Evolutionary conservation across 257 asterid genomes (phyloP).

Genomic region (Fraxinus quadrangulata): DNA sequence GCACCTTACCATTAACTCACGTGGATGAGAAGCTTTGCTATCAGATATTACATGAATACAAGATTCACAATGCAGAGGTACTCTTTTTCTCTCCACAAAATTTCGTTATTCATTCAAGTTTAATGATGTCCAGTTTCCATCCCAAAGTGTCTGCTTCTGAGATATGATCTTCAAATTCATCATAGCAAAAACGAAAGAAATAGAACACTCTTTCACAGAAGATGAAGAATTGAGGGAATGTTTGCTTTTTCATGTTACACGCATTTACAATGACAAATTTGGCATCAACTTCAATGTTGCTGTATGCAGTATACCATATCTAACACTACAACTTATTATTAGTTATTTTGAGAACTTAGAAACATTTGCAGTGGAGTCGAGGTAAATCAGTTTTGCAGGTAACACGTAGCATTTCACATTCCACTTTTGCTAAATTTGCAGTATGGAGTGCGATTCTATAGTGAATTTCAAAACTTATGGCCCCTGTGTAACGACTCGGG

Average conservation of each 20-base stretch:
- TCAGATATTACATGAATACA: constrained; percentile 95
- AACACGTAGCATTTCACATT: background rate
- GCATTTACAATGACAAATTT: background rate
- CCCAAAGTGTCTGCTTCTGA: background rate
- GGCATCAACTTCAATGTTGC: background rate
- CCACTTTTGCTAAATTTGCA: background rate
- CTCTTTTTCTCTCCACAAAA: constrained; percentile 21
- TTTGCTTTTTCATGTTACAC: background rate
- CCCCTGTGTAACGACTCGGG: background rate
- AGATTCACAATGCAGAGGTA: constrained; percentile 99
- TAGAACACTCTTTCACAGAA: background rate
- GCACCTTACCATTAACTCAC: constrained; percentile 78
- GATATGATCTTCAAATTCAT: background rate
- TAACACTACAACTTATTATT: background rate
- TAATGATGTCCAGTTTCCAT: background rate
- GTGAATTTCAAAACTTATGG: background rate
- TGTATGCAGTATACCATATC: background rate
- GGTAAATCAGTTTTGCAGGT: background rate
- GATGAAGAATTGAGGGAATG: background rate
- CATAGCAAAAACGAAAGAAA: background rate
- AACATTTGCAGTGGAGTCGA: background rate
- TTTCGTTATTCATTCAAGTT: background rate
- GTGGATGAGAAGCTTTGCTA: constrained; percentile 99
- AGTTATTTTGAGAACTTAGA: background rate
- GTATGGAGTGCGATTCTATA: background rate